These are phyloP conservation scores for Phytophthora foliorum DNA, from an alignment of 352 stramenopile species.

Conservation along the genomic window DNA sequence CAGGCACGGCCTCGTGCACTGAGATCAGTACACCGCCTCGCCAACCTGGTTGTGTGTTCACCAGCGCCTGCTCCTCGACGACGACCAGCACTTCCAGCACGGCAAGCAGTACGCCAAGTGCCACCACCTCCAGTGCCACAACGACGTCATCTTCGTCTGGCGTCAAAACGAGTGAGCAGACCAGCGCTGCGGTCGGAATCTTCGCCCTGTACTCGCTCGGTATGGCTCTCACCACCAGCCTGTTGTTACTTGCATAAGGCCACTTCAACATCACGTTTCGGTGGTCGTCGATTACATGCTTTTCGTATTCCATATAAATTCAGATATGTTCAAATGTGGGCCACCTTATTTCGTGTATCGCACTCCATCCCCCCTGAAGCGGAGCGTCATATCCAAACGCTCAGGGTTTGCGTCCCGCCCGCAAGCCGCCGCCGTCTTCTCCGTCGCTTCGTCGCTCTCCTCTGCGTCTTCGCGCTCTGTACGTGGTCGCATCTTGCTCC, in stretches of 20 bases:
- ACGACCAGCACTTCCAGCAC: slow-evolving; percentile 9
- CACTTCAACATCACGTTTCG: slow-evolving; percentile 24
- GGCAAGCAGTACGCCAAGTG: slow-evolving; percentile 1
- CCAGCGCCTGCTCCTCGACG: slow-evolving; percentile 14
- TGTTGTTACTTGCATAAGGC: slow-evolving; percentile 5
- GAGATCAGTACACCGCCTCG: slow-evolving; percentile 28
- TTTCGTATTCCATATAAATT: slow-evolving; percentile 4
- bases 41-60: slow-evolving; percentile 23
- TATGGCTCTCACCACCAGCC: background rate
- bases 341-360: slow-evolving; percentile 7
- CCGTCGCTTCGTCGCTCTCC: slow-evolving; percentile 1
- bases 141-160: slow-evolving; percentile 19
- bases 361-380: slow-evolving; percentile 28
- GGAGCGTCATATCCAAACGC: slow-evolving; percentile 33
- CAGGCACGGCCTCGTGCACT: slow-evolving; percentile 17
- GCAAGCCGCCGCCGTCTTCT: background rate
- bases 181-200: slow-evolving; percentile 3
- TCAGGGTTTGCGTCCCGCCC: background rate
- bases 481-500: slow-evolving; percentile 6
- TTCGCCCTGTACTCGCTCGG: background rate
- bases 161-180: slow-evolving; percentile 26
- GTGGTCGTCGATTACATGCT: slow-evolving; percentile 5
- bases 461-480: slow-evolving; percentile 10
- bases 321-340: background rate
- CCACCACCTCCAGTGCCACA: background rate